These are phyloP conservation scores for Cylindrotheca fusiformis DNA, from an alignment of 108 stramenopile species.

Conservation along the genomic window DNA sequence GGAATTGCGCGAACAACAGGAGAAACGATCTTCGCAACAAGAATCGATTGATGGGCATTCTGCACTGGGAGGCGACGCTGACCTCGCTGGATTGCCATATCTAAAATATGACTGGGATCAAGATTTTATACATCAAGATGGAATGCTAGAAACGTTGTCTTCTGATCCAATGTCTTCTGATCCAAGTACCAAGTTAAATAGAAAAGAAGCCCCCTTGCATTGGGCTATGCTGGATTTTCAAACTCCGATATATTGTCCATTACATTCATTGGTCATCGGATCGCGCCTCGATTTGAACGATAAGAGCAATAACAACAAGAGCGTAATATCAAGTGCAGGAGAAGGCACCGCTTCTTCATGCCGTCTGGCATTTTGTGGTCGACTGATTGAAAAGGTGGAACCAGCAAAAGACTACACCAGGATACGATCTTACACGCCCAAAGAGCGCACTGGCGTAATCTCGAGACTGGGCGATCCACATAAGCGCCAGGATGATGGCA, in stretches of 20 bases:
- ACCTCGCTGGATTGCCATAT: slow-evolving; percentile 74
- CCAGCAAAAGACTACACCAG: slow-evolving; percentile 12
- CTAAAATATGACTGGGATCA: slow-evolving; percentile 74
- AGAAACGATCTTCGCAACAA: slow-evolving; percentile 2
- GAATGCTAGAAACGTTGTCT: slow-evolving; percentile 49
- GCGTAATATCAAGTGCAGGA: not conserved
- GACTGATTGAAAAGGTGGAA: slow-evolving; percentile 65
- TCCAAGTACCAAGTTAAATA: slow-evolving; percentile 11
- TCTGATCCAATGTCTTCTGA: slow-evolving; percentile 1
- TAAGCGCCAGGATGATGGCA: slow-evolving; percentile 62
- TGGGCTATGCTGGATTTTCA: slow-evolving; percentile 93
- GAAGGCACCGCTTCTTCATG: slow-evolving; percentile 52
- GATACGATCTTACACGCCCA: slow-evolving; percentile 73
- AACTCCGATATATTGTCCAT: slow-evolving; percentile 86
- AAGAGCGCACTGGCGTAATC: slow-evolving; percentile 67
- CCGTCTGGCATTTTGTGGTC: slow-evolving; percentile 91
- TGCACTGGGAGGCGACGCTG: slow-evolving; percentile 74
- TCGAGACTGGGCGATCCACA: slow-evolving; percentile 77
- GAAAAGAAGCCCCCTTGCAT: slow-evolving; percentile 59
- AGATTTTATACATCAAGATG: slow-evolving; percentile 84
- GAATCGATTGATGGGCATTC: slow-evolving; percentile 38
- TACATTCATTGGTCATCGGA: slow-evolving; percentile 87
- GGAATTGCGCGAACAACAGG: slow-evolving; percentile 50
- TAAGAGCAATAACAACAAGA: slow-evolving; percentile 35
- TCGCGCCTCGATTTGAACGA: slow-evolving; percentile 85